Evolutionary conservation across 129 eudicot genomes (phyloP).

Genomic region (Saussurea involucrata): DNA sequence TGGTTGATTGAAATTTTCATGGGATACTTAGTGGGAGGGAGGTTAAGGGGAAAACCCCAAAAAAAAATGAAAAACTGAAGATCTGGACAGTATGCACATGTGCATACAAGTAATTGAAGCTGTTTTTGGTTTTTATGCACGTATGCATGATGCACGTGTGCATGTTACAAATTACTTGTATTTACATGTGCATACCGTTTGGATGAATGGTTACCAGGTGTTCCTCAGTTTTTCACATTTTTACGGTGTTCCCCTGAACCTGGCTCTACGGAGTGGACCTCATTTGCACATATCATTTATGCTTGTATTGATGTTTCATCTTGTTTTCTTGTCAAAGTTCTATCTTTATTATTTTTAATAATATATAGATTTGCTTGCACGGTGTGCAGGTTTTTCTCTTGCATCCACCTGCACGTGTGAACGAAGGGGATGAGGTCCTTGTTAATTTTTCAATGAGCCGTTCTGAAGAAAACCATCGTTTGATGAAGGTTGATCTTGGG

Average conservation of each 20-base stretch:
- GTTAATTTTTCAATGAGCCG: slow-evolving; percentile 71
- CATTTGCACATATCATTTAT: neutral
- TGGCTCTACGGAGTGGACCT: neutral
- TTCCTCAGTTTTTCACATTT: too few relatives aligned
- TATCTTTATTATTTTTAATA: neutral
- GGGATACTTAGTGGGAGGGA: too few relatives aligned
- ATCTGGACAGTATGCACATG: too few relatives aligned
- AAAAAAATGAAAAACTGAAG: too few relatives aligned
- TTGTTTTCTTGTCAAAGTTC: neutral
- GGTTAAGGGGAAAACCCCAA: too few relatives aligned
- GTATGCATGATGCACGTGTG: too few relatives aligned
- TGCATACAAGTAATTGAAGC: too few relatives aligned
- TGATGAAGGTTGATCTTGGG: slow-evolving; percentile 78
- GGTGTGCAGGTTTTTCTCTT: slow-evolving; percentile 42
- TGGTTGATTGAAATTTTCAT: neutral
- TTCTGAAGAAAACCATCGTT: slow-evolving; percentile 83
- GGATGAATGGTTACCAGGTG: too few relatives aligned
- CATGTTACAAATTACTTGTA: too few relatives aligned
- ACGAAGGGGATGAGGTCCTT: slow-evolving; percentile 40
- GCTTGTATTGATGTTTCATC: neutral
- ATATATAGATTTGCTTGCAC: neutral
- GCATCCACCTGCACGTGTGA: slow-evolving; percentile 51
- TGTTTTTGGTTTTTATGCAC: too few relatives aligned
- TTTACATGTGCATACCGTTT: too few relatives aligned
- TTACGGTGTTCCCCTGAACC: too few relatives aligned